A percentile compares a stretch with the other conserved stretches of the same genome.
Conservation (phyloP, 2,329 filamentous ascomycete species). For the Biscogniauxia mediterranea region DNA sequence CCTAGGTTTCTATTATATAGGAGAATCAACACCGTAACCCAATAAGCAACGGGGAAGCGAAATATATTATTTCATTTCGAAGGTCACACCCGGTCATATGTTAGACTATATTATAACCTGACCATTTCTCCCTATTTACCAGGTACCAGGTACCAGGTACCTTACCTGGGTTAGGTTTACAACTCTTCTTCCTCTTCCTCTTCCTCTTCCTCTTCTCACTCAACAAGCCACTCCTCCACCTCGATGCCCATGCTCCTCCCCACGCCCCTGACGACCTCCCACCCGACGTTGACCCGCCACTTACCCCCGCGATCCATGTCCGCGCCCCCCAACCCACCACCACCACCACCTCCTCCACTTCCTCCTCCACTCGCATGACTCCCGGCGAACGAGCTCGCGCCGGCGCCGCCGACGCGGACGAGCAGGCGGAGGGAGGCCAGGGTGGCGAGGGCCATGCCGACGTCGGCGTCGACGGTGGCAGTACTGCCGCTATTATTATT, state of each 20-base stretch:
- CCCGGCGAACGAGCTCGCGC: conserved; percentile 23
- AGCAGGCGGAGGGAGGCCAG: conserved; percentile 69
- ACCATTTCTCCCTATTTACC: too few species aligned
- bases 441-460: conserved; percentile 67
- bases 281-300: conserved; percentile 77
- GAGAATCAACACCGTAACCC: too few species aligned
- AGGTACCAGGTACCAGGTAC: too few species aligned
- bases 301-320: conserved; percentile 71
- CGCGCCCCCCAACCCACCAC: conserved; percentile 69
- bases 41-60: too few species aligned
- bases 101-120: too few species aligned
- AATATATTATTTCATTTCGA: too few species aligned
- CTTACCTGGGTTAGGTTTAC: too few species aligned
- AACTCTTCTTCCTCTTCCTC: not conserved
- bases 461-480: conserved; percentile 47
- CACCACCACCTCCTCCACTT: conserved; percentile 67
- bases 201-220: conserved; percentile 39
- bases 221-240: conserved; percentile 72
- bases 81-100: too few species aligned
- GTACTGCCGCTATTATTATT: conserved; percentile 20
- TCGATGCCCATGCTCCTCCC: conserved; percentile 76
- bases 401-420: conserved; percentile 51
- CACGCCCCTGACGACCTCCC: conserved; percentile 70
- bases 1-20: not conserved
- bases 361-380: conserved; percentile 52